phyloP scores from a whole-genome alignment of 139 green algal species.

The Chlamydomonas incerta region DNA sequence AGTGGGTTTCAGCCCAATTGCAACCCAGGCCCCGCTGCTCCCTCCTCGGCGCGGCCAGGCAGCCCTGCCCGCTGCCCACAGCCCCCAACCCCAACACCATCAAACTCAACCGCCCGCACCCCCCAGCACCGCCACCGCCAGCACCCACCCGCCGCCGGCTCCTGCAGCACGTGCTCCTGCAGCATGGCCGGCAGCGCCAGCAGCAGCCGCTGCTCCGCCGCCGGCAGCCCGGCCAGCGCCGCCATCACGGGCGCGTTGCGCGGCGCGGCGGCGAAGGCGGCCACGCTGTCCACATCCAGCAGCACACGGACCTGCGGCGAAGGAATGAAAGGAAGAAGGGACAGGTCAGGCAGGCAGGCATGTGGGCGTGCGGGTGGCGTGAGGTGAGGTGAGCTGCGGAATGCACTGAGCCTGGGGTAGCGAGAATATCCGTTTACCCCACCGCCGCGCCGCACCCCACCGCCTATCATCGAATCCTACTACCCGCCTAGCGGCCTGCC shows the following conservation, averaged over 20 bases:
- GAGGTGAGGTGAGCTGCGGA: no score
- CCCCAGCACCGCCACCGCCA: neutral
- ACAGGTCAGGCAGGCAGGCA: neutral
- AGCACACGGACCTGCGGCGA: neutral
- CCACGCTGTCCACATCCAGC: neutral
- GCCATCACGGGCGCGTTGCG: neutral
- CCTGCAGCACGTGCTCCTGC: conserved; percentile 55
- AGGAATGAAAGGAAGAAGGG: neutral
- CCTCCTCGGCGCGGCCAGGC: no score
- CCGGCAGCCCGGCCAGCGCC: neutral
- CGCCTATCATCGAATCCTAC: no score
- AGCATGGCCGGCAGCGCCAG: conserved; percentile 44
- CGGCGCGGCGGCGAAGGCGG: conserved; percentile 8
- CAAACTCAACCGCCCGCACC: conserved; percentile 25
- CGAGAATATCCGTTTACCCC: neutral
- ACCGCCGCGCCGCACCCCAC: neutral
- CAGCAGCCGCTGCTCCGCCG: conserved; percentile 47
- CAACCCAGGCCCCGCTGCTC: no score
- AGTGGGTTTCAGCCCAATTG: no score
- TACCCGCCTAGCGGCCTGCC: no score
- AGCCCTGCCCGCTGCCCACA: conserved; percentile 18
- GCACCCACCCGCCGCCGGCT: conserved; percentile 15
- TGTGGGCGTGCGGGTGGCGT: no score
- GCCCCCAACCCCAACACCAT: neutral
- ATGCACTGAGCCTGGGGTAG: no score